phyloP scores from a whole-genome alignment of 1,284 basidiomycete genomes.

The Exobasidium cylindrosporum region DNA sequence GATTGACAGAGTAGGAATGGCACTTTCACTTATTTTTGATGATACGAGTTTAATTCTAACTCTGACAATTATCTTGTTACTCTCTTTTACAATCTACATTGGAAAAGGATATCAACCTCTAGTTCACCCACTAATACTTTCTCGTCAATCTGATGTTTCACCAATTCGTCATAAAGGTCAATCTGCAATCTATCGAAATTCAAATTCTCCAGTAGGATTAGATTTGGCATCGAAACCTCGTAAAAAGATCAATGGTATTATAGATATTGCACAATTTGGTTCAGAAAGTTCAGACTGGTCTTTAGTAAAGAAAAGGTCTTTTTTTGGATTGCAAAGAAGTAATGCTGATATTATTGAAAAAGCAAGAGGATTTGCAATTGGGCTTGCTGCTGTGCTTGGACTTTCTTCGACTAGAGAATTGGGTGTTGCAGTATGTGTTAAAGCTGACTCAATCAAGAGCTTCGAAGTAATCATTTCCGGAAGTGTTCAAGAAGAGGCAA shows the following conservation, averaged over 20 bases:
- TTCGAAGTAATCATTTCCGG: conserved; percentile 32
- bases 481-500: conserved; percentile 17
- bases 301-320: conserved; percentile 14
- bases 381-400: conserved; percentile 20
- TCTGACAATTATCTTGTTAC: conserved; percentile 29
- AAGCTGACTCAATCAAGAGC: conserved; percentile 25
- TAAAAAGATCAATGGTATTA: conserved; percentile 31
- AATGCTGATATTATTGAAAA: conserved; percentile 31
- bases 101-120: conserved; percentile 40
- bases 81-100: conserved; percentile 33
- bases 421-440: conserved; percentile 25
- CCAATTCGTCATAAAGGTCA: conserved; percentile 35
- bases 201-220: conserved; percentile 50
- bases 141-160: conserved; percentile 48
- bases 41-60: conserved; percentile 43
- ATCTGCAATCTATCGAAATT: conserved; percentile 51
- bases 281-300: neutral
- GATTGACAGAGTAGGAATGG: too few species aligned
- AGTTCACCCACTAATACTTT: conserved; percentile 52
- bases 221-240: conserved; percentile 44
- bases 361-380: conserved; percentile 32
- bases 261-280: conserved; percentile 13
- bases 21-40: conserved; percentile 41
- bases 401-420: neutral
- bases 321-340: conserved; percentile 27